These are phyloP conservation scores for Cladosporium sp. DNA, from an alignment of 2,329 filamentous ascomycete genomes.

Conservation along the genomic window DNA sequence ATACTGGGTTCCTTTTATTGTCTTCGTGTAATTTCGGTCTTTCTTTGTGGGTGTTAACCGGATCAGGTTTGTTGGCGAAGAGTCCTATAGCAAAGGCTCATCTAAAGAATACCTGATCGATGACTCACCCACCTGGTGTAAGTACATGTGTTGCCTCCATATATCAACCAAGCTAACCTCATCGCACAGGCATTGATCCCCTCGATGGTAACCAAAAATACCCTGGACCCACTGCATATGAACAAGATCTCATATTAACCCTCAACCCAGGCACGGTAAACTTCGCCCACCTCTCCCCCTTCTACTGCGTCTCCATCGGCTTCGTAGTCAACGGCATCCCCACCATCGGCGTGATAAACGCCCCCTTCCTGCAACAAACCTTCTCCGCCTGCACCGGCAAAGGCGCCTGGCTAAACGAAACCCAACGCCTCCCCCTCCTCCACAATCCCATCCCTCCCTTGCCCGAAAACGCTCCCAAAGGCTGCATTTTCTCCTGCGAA, in stretches of 20 bases:
- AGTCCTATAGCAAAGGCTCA: conserved; percentile 65
- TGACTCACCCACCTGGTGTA: conserved; percentile 62
- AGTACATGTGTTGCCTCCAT: neutral
- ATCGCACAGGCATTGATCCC: conserved; percentile 53
- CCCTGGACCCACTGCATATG: neutral
- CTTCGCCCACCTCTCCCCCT: conserved; percentile 74
- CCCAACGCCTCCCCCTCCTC: conserved; percentile 58
- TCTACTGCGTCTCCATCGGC: conserved; percentile 75
- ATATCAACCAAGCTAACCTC: neutral
- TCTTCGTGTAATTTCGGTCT: neutral
- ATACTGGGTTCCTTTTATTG: neutral
- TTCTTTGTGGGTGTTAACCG: neutral
- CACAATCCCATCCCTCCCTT: conserved; percentile 59
- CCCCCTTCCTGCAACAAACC: conserved; percentile 63
- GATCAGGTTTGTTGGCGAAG: conserved; percentile 68
- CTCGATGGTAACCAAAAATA: conserved; percentile 55
- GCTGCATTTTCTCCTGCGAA: conserved; percentile 69
- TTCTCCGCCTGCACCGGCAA: conserved; percentile 63
- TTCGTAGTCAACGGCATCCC: conserved; percentile 58
- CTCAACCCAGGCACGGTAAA: conserved; percentile 60
- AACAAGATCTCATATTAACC: neutral
- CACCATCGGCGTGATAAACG: conserved; percentile 66
- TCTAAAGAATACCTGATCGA: conserved; percentile 65
- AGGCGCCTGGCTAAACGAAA: conserved; percentile 67
- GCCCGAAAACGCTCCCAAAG: conserved; percentile 59